Conservation (phyloP, 2,329 filamentous ascomycete genomes). For the Tolypocladium cylindrosporum region DNA sequence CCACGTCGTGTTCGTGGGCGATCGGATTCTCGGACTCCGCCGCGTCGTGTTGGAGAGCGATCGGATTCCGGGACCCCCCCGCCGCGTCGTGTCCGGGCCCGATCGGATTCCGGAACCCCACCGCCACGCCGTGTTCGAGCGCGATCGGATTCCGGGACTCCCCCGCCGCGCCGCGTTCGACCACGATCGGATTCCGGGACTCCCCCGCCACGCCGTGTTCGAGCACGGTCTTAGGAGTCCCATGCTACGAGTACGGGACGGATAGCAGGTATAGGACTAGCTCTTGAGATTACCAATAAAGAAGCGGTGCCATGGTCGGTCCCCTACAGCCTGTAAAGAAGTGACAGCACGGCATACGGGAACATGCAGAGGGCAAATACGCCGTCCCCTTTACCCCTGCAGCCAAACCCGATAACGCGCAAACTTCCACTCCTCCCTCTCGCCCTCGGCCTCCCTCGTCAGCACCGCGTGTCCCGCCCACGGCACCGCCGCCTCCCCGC, state of each 20-base stretch:
- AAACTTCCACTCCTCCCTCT: constrained; percentile 22
- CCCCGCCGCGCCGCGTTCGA: background rate
- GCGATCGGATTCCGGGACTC: background rate
- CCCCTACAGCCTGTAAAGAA: background rate
- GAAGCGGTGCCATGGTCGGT: background rate
- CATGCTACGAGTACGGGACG: too few species aligned
- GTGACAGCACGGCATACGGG: too few species aligned
- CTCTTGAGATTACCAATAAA: background rate
- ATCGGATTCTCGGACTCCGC: background rate
- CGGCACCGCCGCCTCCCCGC: constrained; percentile 12
- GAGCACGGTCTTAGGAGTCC: background rate
- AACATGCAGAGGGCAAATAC: background rate
- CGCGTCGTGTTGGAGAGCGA: too few species aligned
- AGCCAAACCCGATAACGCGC: constrained; percentile 21
- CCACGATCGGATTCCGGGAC: background rate
- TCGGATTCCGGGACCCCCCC: background rate
- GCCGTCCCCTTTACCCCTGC: constrained; percentile 8
- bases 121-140: background rate
- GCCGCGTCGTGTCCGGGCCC: background rate
- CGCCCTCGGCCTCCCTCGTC: constrained; percentile 10
- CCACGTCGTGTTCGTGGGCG: background rate
- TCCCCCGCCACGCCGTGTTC: background rate
- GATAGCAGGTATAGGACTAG: background rate
- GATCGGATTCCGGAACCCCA: too few species aligned
- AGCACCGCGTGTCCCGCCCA: constrained; percentile 23